Evolutionary conservation across 495 filamentous ascomycete species (phyloP).

Genomic region (Astrothelium subdiscretum): DNA sequence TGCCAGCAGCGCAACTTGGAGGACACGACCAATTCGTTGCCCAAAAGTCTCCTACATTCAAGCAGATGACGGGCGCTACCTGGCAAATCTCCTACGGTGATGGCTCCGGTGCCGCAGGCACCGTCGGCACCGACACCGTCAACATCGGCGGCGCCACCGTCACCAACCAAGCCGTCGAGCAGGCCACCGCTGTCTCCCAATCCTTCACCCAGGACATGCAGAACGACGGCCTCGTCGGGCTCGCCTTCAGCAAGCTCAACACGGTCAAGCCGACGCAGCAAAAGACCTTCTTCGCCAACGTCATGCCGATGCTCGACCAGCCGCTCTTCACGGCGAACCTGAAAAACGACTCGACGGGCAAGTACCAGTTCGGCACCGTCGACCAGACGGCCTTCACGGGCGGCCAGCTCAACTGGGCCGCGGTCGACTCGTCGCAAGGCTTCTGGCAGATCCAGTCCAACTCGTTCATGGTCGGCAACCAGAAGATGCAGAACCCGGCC

Average conservation of each 20-base stretch:
- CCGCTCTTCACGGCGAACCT: constrained; percentile 67
- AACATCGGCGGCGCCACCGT: constrained; percentile 62
- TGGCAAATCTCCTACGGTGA: constrained; percentile 73
- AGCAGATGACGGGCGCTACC: constrained; percentile 32
- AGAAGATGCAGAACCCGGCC: constrained; percentile 17
- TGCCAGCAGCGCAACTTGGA: constrained; percentile 28
- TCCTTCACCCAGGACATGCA: constrained; percentile 50
- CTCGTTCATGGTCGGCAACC: constrained; percentile 43
- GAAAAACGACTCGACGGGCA: constrained; percentile 46
- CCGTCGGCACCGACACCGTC: constrained; percentile 61
- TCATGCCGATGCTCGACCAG: constrained; percentile 46
- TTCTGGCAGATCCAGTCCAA: constrained; percentile 66
- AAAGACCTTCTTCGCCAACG: constrained; percentile 76
- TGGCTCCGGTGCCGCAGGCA: constrained; percentile 51
- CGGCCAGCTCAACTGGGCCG: constrained; percentile 51
- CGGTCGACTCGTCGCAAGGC: constrained; percentile 49
- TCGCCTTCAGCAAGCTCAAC: constrained; percentile 67
- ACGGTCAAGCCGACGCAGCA: constrained; percentile 51
- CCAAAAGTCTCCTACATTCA: constrained; percentile 43
- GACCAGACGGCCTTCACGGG: constrained; percentile 49
- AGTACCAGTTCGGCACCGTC: constrained; percentile 68
- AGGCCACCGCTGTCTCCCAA: constrained; percentile 51
- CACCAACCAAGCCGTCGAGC: constrained; percentile 54
- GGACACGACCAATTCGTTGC: constrained; percentile 56
- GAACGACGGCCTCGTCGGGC: constrained; percentile 65